These are phyloP conservation scores for Aspergillus brunneoviolaceus DNA, from an alignment of 2,329 filamentous ascomycete species.

Conservation along the genomic window DNA sequence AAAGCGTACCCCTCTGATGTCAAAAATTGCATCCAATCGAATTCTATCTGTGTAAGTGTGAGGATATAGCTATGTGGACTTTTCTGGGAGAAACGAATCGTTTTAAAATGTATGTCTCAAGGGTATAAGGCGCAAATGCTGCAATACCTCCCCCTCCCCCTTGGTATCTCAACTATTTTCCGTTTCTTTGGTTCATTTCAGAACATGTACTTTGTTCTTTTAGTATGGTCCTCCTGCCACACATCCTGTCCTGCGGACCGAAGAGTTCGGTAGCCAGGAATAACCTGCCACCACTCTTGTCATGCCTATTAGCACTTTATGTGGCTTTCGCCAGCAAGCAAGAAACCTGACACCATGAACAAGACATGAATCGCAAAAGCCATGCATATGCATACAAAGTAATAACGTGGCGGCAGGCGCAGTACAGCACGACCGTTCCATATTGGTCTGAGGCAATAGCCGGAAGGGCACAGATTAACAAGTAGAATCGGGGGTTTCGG, in stretches of 20 bases:
- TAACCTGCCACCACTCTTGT: not conserved
- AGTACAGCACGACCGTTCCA: conserved; percentile 16
- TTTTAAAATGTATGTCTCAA: not conserved
- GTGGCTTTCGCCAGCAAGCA: not conserved
- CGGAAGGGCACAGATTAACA: conserved; percentile 10
- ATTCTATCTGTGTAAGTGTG: not conserved
- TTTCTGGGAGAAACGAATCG: not conserved
- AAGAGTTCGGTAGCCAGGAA: not conserved
- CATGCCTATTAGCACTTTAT: not conserved
- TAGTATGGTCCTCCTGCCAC: too few species aligned
- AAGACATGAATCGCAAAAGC: not conserved
- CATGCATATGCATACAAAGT: not conserved
- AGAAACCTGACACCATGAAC: conserved; percentile 7
- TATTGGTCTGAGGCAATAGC: conserved; percentile 11
- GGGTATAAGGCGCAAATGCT: not conserved
- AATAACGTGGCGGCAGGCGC: conserved; percentile 9
- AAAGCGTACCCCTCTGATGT: not conserved
- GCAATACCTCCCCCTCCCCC: not conserved
- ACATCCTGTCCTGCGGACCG: not conserved
- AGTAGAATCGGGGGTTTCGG: conserved; percentile 13
- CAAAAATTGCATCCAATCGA: not conserved
- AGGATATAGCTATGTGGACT: not conserved
- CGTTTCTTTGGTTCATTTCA: not conserved
- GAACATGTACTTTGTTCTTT: not conserved
- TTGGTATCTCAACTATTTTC: not conserved